Base-by-base conservation (phyloP, 2,329 filamentous ascomycete genomes). In the Elsinoe perseae region DNA sequence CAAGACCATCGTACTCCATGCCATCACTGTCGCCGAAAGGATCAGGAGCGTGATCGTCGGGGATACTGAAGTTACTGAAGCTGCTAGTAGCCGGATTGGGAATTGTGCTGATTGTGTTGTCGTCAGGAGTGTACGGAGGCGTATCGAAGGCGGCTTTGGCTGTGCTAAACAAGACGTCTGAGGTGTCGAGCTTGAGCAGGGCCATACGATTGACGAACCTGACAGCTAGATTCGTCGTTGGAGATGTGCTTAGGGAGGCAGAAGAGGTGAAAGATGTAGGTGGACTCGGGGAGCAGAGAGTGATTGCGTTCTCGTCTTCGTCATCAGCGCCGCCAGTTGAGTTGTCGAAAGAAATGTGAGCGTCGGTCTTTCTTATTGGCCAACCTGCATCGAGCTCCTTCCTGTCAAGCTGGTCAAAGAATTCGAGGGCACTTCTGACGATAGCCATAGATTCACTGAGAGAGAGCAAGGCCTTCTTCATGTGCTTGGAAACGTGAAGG, bases 301-400 rank as follows among this genome's bases (percentile, higher is more conserved):
- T 42, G 27, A 44, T 56, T 28, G 32, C n/a, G 7, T 25, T 44
- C 21, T 20, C 40, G 23, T 44, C 42, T 20, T 36, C 30, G 27
- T 40, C 21, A 30, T 40, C 30, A 30, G 48, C 40, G 10, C 32
- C 32, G 3, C 5, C 5, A 4, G 4, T 16, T 16, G 28, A 46
- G 9, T 27, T 10, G 20, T 23, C 46, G 32, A 36, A 55, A 16
- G 50, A 18, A 50, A 32, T 23, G 44, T 12, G 53, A 50, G 57
- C 57, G 7, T 18, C 10, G 28, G 55, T 46, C 30, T 23, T 55
- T 40, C 57, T 59, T 43, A 64, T 62, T 7, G 68, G 68, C 57
- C 66, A 69, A 48, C 64, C 67, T 43, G 63, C 61, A 36, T 64
- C 46, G 46, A 67, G 54, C 40, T 68, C 70, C 59, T 70, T 59